Evolutionary conservation across 2,329 filamentous ascomycete genomes (phyloP).

Genomic region (Chaetomium olivaceum): DNA sequence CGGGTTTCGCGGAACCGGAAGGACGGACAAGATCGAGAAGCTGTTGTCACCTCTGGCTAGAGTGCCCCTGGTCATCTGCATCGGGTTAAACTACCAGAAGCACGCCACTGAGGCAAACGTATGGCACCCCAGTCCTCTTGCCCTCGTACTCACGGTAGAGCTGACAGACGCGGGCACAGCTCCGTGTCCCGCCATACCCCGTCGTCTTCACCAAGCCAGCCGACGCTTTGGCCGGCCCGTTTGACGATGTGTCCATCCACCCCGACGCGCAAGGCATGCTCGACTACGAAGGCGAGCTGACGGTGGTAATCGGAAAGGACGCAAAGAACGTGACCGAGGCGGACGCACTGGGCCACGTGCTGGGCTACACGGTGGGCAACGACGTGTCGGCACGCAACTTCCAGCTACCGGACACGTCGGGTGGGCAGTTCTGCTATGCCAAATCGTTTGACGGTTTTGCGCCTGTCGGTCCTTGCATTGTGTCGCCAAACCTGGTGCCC

Average conservation of each 20-base stretch:
- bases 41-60: neutral
- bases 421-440: slow-evolving; percentile 9
- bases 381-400: slow-evolving; percentile 52
- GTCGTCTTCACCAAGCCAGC: slow-evolving; percentile 11
- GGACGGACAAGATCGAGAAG: slow-evolving; percentile 5
- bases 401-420: neutral
- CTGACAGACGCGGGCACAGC: neutral
- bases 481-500: neutral
- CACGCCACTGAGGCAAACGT: slow-evolving; percentile 8
- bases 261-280: slow-evolving; percentile 5
- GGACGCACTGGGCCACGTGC: slow-evolving; percentile 59
- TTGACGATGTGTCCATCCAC: slow-evolving; percentile 5
- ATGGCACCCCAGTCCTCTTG: neutral
- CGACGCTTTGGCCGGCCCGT: neutral
- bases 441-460: slow-evolving; percentile 13
- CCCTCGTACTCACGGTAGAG: too few relatives aligned
- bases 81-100: slow-evolving; percentile 7
- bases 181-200: slow-evolving; percentile 4
- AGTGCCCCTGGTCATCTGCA: slow-evolving; percentile 5
- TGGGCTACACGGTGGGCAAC: slow-evolving; percentile 59
- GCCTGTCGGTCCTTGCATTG: slow-evolving; percentile 7
- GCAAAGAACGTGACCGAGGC: slow-evolving; percentile 56
- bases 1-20: neutral
- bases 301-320: slow-evolving; percentile 52
- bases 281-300: slow-evolving; percentile 8